These are phyloP conservation scores for Neophaeococcomyces aloes DNA, from an alignment of 2,329 filamentous ascomycete species.

Conservation along the genomic window DNA sequence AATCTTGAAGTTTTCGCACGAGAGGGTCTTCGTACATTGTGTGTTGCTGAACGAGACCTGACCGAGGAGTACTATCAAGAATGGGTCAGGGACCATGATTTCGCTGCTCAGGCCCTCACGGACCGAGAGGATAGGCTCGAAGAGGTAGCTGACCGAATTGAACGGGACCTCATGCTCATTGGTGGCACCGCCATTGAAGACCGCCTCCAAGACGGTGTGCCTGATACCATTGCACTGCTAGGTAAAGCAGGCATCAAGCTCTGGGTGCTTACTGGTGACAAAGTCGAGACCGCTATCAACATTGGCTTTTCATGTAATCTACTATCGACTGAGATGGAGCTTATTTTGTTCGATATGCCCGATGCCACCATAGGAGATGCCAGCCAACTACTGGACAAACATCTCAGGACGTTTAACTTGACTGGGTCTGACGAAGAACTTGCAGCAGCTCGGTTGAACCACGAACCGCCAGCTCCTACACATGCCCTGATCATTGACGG, in stretches of 20 bases:
- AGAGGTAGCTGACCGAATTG: conserved; percentile 76
- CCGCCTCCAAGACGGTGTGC: conserved; percentile 89
- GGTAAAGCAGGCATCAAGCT: conserved; percentile 93
- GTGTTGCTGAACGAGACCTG: conserved; percentile 75
- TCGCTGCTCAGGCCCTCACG: conserved; percentile 71
- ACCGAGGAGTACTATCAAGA: conserved; percentile 69
- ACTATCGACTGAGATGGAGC: conserved; percentile 93
- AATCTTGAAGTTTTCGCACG: conserved; percentile 95
- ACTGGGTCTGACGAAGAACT: conserved; percentile 81
- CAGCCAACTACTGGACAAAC: conserved; percentile 61
- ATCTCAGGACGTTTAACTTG: conserved; percentile 63
- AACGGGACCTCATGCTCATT: conserved; percentile 75
- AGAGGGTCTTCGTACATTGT: conserved; percentile 88
- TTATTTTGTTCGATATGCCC: conserved; percentile 77
- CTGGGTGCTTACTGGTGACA: conserved; percentile 96
- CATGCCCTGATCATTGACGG: conserved; percentile 93
- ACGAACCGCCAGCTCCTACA: conserved; percentile 74
- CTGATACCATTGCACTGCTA: conserved; percentile 84
- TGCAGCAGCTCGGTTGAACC: conserved; percentile 63
- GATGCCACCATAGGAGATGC: conserved; percentile 57
- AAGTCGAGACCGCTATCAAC: conserved; percentile 98
- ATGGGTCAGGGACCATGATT: conserved; percentile 81
- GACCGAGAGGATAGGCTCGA: conserved; percentile 91
- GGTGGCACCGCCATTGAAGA: conserved; percentile 97
- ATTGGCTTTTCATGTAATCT: conserved; percentile 99